Percentiles rank a stretch among this genome's conserved stretches.
phyloP scores from a whole-genome alignment of 208 protist genomes.

The Novymonas esmeraldas region DNA sequence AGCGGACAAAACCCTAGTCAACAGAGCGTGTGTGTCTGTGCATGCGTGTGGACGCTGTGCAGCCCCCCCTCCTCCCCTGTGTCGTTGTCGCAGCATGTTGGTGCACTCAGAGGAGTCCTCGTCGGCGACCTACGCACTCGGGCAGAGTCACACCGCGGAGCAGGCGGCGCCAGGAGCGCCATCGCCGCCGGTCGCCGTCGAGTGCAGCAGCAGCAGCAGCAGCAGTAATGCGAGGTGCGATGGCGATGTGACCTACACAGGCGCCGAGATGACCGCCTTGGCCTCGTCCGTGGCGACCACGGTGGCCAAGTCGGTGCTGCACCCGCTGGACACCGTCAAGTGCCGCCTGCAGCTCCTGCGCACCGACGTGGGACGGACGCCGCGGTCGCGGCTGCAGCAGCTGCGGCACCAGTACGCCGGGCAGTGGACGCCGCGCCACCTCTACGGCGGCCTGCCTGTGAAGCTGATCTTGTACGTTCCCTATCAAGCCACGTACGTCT shows the following conservation, averaged over 20 bases:
- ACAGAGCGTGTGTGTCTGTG: not conserved
- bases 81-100: too few relatives aligned
- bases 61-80: not conserved
- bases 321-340: constrained; percentile 87
- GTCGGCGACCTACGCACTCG: not conserved
- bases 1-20: too few relatives aligned
- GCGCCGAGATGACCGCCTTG: constrained; percentile 35
- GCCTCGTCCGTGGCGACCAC: constrained; percentile 56
- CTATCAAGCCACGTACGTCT: constrained; percentile 79
- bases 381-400: not conserved
- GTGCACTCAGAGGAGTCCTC: constrained; percentile 1
- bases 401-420: constrained; percentile 55
- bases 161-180: not conserved
- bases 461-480: constrained; percentile 80
- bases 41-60: not conserved
- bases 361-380: constrained; percentile 14
- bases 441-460: constrained; percentile 76
- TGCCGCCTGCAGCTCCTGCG: constrained; percentile 69
- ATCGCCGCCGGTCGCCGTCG: not conserved
- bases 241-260: not conserved
- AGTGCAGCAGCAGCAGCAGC: not conserved
- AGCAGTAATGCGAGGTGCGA: not conserved
- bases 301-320: constrained; percentile 71
- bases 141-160: not conserved
- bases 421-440: constrained; percentile 56